phyloP scores from a whole-genome alignment of 345 rosid species.

The Eucalyptus tenuipes region DNA sequence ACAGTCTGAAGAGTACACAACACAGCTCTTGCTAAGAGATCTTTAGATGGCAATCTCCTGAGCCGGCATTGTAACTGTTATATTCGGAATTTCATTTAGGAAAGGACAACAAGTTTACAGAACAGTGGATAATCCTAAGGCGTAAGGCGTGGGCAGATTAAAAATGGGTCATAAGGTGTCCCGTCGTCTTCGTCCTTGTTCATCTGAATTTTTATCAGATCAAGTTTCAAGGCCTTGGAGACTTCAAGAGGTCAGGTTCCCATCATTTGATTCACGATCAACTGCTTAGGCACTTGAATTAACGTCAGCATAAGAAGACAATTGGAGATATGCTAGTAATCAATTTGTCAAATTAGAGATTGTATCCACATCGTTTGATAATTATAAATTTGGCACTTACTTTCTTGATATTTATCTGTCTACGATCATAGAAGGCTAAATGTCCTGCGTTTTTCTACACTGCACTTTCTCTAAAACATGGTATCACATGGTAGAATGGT shows the following conservation, averaged over 20 bases:
- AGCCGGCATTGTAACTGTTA: background rate
- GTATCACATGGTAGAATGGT: background rate
- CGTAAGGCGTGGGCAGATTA: background rate
- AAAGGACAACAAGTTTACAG: background rate
- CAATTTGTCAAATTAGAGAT: background rate
- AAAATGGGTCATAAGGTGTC: background rate
- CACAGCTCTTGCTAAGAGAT: background rate
- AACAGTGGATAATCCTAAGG: background rate
- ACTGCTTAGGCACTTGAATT: background rate
- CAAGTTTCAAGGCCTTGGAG: background rate
- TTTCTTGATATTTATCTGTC: background rate
- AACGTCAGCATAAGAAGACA: background rate
- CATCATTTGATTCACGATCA: background rate
- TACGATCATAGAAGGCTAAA: background rate
- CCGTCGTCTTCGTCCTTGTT: background rate
- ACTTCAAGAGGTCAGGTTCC: background rate
- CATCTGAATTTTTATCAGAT: background rate
- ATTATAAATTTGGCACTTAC: background rate
- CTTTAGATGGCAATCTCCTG: background rate
- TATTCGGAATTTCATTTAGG: background rate
- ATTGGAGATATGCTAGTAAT: background rate
- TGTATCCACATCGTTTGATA: background rate
- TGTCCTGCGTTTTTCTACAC: background rate
- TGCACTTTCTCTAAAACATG: background rate
- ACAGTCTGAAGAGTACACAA: background rate